Evolutionary conservation across 2,329 filamentous ascomycete genomes (phyloP).

Genomic region (Nemania sp.): DNA sequence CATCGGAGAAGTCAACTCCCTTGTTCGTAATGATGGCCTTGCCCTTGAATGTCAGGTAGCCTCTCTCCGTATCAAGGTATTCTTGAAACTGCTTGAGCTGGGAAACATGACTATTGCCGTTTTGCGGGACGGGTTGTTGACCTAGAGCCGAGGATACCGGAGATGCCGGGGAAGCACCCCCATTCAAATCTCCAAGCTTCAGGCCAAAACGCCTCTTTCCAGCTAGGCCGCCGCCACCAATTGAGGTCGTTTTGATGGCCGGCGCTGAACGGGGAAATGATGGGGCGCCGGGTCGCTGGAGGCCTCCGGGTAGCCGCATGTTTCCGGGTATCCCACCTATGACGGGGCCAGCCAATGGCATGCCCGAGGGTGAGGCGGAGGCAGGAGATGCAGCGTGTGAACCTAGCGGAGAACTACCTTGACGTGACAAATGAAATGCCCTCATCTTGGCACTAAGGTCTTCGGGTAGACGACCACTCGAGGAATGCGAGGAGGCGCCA

Average conservation of each 20-base stretch:
- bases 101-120: conserved; percentile 49
- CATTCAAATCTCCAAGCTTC: conserved; percentile 61
- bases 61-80: conserved; percentile 88
- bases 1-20: conserved; percentile 90
- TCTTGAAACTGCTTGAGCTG: conserved; percentile 68
- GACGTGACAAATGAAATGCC: conserved; percentile 52
- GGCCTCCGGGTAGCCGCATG: conserved; percentile 48
- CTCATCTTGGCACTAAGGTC: conserved; percentile 53
- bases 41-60: conserved; percentile 88
- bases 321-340: conserved; percentile 47
- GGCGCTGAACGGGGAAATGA: conserved; percentile 60
- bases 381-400: conserved; percentile 39
- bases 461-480: conserved; percentile 48
- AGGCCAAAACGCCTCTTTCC: conserved; percentile 66
- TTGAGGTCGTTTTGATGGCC: conserved; percentile 32
- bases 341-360: conserved; percentile 37
- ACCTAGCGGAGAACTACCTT: conserved; percentile 45
- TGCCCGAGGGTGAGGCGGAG: conserved; percentile 39
- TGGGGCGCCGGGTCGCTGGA: conserved; percentile 53
- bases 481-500: conserved; percentile 47
- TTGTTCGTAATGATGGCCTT: conserved; percentile 87
- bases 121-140: conserved; percentile 41
- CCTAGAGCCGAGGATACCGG: conserved; percentile 44
- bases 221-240: conserved; percentile 52
- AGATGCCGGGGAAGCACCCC: conserved; percentile 46